A percentile compares a stretch with the other conserved stretches of the same genome.
phyloP scores from a whole-genome alignment of 2,329 filamentous ascomycete species.

The Graphilbum sp. region DNA sequence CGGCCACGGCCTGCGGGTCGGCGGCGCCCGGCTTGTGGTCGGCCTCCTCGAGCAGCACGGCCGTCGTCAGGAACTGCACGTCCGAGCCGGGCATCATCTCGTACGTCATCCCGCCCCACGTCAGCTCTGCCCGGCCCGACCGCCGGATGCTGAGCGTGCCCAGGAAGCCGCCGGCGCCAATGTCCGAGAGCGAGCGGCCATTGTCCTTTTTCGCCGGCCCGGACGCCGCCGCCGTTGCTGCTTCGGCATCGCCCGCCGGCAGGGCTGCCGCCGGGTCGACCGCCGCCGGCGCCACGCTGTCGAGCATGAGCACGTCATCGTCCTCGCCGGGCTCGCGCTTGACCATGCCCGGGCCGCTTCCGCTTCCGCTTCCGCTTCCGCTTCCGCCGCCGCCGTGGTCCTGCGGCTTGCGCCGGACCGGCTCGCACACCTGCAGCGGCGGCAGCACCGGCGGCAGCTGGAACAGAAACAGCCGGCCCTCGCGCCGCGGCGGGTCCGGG shows the following conservation, averaged over 20 bases:
- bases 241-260: constrained; percentile 8
- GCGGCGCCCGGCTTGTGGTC: constrained; percentile 31
- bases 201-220: too few species aligned
- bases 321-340: constrained; percentile 23
- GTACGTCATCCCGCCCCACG: constrained; percentile 43
- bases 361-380: not conserved
- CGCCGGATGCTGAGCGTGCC: constrained; percentile 43
- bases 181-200: constrained; percentile 14
- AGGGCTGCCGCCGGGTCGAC: constrained; percentile 12
- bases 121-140: constrained; percentile 44
- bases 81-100: constrained; percentile 35
- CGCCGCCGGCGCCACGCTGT: constrained; percentile 14
- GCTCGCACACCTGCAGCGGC: constrained; percentile 23
- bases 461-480: constrained; percentile 46
- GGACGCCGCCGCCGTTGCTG: constrained; percentile 12
- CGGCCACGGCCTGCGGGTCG: constrained; percentile 20
- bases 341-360: constrained; percentile 11
- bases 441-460: constrained; percentile 48
- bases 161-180: constrained; percentile 32
- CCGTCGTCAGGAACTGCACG: constrained; percentile 38
- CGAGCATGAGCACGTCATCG: constrained; percentile 20
- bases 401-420: too few species aligned
- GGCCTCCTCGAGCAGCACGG: constrained; percentile 41
- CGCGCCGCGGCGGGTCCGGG: constrained; percentile 11
- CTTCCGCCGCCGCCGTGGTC: constrained; percentile 1